Evolutionary conservation across 23 red algal species (phyloP).

Genomic region (Gracilaria domingensis): DNA sequence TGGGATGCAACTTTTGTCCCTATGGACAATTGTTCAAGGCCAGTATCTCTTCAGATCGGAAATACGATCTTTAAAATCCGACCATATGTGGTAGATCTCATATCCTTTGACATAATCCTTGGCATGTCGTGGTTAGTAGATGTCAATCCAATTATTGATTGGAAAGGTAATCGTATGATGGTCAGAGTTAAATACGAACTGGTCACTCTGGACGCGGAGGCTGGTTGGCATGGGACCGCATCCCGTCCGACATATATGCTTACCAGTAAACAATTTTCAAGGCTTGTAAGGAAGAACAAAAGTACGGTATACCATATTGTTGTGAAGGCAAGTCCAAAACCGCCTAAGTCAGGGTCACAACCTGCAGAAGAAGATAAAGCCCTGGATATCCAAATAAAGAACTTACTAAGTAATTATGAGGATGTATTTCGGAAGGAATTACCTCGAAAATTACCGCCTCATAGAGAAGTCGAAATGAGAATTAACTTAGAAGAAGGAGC

Average conservation of each 20-base stretch:
- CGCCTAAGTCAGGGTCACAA: background rate
- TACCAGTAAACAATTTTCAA: too few relatives aligned
- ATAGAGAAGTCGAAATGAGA: conserved; percentile 43
- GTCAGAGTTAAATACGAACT: background rate
- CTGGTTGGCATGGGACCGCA: too few relatives aligned
- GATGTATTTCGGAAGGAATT: conserved; percentile 22
- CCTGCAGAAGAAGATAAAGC: background rate
- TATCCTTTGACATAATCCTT: conserved; percentile 38
- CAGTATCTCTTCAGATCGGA: background rate
- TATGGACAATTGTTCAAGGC: background rate
- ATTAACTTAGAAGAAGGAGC: too few relatives aligned
- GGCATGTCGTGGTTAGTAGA: conserved; percentile 28
- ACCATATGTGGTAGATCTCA: conserved; percentile 44
- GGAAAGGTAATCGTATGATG: conserved; percentile 32
- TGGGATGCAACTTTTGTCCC: conserved; percentile 43
- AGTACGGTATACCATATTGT: background rate
- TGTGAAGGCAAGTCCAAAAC: too few relatives aligned
- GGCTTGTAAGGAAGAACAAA: conserved; percentile 58
- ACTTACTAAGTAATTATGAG: background rate
- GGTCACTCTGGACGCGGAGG: too few relatives aligned
- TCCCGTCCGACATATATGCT: too few relatives aligned
- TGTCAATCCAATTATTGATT: conserved; percentile 35
- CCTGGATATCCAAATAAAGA: background rate
- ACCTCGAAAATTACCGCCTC: conserved; percentile 3
- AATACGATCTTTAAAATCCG: background rate